Base-by-base conservation (phyloP, 768 basidiomycete genomes). In the Clitopilus hobsonii region DNA sequence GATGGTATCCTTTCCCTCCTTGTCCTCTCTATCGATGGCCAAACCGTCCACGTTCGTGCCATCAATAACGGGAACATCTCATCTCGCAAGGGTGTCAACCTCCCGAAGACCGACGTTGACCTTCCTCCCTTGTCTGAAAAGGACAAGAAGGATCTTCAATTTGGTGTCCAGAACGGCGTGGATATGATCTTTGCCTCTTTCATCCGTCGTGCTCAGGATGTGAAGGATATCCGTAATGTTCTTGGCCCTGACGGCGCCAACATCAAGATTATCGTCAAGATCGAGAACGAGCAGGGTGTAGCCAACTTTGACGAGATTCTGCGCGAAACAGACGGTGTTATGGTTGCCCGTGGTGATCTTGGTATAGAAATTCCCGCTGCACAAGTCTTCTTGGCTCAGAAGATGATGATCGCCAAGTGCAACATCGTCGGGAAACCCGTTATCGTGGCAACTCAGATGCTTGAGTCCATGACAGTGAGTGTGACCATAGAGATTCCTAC, bases 331-430 rank as follows among this genome's bases (percentile, higher is more conserved):
- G 97, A 99, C 69, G 97, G 97, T 77, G 97, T 99, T 63, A 99
- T 99, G 97, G 97, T 99, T 61, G 97, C 97, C 60, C 93, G 97
- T 74, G 97, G 97, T 71, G 97, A 99, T 70, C 81, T 99, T 51
- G 97, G 97, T 71, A 99, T 99, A 65, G 97, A 99, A 75, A 99
- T 99, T 63, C 97, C 97, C n/a, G 94, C 97, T 41, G 91, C 89
- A 65, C 97, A 98, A 68, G 97, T 99, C 45, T 99, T 99, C 82
- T 79, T 98, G 65, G 97, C 97, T 6, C 97, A 99, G 72, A 99
- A 99, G 79, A 98, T 98, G 96, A 99, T 99, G 95, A 99, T 98
- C 64, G 85, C 96, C 56, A 98, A 98, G 78, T 97, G 94, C 77
- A 98, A 97, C 79, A 90, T 96, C 66, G 87, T 83, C 53, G 97